phyloP scores from a whole-genome alignment of 495 filamentous ascomycete species.

The Geoglossum glabrum region DNA sequence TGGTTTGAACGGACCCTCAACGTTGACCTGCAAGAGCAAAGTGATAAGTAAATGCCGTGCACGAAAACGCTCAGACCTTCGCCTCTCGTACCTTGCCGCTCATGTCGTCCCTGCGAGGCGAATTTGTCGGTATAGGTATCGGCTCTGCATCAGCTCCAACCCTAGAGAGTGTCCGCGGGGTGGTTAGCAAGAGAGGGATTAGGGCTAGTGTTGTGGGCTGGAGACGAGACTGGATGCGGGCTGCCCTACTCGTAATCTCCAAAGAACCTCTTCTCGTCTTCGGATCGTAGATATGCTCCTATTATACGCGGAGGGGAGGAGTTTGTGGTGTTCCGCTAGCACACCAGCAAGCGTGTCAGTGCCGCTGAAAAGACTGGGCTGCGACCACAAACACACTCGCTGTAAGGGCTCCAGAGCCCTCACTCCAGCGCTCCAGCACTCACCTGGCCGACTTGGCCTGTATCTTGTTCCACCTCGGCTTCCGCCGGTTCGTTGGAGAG shows the following conservation, averaged over 20 bases:
- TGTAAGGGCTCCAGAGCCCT: not conserved
- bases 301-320: not conserved
- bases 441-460: not conserved
- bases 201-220: no score
- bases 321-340: not conserved
- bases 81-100: not conserved
- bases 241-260: not conserved
- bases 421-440: not conserved
- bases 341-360: not conserved
- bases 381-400: no score
- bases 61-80: not conserved
- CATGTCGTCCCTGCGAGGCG: not conserved
- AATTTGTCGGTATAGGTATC: not conserved
- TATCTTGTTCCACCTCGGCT: not conserved
- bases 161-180: not conserved
- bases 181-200: no score
- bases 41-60: not conserved
- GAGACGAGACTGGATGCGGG: no score
- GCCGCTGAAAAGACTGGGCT: not conserved
- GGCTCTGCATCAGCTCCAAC: not conserved
- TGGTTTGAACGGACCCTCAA: not conserved
- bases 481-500: not conserved
- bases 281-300: not conserved
- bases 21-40: not conserved
- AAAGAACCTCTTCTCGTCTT: slow-evolving; percentile 4